phyloP scores from a whole-genome alignment of 2,329 filamentous ascomycete species.

The Alternaria sp. region DNA sequence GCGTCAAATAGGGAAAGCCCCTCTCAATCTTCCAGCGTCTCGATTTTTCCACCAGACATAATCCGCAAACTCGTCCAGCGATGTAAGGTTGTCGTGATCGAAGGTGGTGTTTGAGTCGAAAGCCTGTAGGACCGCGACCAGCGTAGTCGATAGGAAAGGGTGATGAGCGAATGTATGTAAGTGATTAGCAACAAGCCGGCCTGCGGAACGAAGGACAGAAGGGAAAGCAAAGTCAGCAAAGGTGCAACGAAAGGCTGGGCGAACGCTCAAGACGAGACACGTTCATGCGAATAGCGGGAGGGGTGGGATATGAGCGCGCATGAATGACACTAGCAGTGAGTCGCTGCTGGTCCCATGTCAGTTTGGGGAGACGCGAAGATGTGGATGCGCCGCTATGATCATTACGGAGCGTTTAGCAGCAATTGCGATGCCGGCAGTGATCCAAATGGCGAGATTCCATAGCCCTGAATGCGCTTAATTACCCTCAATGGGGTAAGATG shows the following conservation, averaged over 20 bases:
- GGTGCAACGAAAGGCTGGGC: conserved; percentile 42
- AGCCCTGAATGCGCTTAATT: conserved; percentile 24
- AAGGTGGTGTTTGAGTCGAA: conserved; percentile 32
- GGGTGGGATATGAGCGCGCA: conserved; percentile 47
- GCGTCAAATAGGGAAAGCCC: conserved; percentile 31
- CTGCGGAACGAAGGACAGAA: conserved; percentile 47
- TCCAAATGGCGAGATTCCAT: conserved; percentile 22
- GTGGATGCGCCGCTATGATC: conserved; percentile 22
- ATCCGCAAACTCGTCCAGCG: conserved; percentile 39
- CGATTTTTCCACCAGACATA: conserved; percentile 39
- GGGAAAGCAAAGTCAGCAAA: conserved; percentile 38
- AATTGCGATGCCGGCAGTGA: conserved; percentile 10
- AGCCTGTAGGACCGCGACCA: conserved; percentile 45
- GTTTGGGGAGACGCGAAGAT: conserved; percentile 42
- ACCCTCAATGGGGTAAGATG: conserved; percentile 19
- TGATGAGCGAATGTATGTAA: conserved; percentile 39
- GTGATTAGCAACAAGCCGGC: conserved; percentile 46
- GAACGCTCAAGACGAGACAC: conserved; percentile 44
- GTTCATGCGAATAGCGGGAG: conserved; percentile 39
- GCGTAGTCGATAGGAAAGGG: conserved; percentile 30
- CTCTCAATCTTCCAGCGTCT: conserved; percentile 46
- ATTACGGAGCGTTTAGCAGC: conserved; percentile 37
- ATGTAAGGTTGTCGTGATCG: conserved; percentile 18
- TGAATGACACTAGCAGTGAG: conserved; percentile 46
- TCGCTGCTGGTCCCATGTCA: conserved; percentile 43